phyloP scores from a whole-genome alignment of 2,329 filamentous ascomycete species.

The Aureobasidium melanogenum region DNA sequence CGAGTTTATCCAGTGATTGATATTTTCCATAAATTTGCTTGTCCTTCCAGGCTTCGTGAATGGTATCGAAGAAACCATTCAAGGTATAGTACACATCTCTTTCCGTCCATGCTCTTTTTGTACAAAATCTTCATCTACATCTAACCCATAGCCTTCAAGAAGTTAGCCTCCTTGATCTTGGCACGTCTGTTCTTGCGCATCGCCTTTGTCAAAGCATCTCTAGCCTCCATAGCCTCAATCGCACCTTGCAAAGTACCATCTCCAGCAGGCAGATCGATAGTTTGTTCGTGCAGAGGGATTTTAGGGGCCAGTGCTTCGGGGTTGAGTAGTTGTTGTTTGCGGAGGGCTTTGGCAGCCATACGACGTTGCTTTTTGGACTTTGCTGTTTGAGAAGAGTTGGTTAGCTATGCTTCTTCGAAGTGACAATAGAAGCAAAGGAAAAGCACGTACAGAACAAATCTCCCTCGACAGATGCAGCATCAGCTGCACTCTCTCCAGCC shows the following conservation, averaged over 20 bases:
- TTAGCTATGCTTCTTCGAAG: not conserved
- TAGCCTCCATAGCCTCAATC: constrained; percentile 38
- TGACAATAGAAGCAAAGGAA: not conserved
- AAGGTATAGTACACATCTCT: not conserved
- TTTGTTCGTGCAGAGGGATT: constrained; percentile 69
- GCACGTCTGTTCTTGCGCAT: constrained; percentile 67
- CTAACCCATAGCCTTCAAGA: constrained; percentile 65
- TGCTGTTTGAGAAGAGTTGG: constrained; percentile 37
- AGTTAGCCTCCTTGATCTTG: constrained; percentile 77
- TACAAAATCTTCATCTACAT: not conserved
- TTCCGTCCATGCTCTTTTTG: not conserved
- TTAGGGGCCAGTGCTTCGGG: constrained; percentile 53
- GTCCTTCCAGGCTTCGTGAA: no score
- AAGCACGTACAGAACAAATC: constrained; percentile 70
- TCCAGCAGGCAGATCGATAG: constrained; percentile 57
- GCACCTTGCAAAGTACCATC: constrained; percentile 41
- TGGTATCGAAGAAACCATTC: not conserved
- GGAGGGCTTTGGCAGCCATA: constrained; percentile 57
- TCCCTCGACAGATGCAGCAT: constrained; percentile 47
- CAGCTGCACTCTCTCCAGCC: constrained; percentile 33
- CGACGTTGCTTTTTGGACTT: constrained; percentile 79
- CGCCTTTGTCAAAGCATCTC: constrained; percentile 57
- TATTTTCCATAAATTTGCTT: no score
- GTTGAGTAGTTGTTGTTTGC: constrained; percentile 56
- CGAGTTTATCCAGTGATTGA: no score